Percentiles rank a stretch among this genome's conserved stretches.
Conservation (phyloP, 2,329 filamentous ascomycete species). For the Alternaria brassicae region DNA sequence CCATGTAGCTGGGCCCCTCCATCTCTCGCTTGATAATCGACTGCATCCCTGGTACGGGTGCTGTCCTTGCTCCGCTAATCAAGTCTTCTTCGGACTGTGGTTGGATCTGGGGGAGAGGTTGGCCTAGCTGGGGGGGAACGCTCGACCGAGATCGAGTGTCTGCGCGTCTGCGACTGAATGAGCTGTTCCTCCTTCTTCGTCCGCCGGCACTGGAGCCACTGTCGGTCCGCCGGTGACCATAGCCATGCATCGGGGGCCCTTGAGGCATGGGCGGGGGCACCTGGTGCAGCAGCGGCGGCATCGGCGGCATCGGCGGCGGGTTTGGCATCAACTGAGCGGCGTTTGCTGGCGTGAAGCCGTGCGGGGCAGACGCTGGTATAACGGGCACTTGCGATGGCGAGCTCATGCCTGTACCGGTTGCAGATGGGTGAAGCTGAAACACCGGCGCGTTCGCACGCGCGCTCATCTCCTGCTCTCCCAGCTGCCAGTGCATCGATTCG, state of each 20-base stretch:
- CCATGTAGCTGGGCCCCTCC: constrained; percentile 37
- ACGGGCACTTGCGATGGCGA: constrained; percentile 40
- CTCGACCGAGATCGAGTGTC: constrained; percentile 43
- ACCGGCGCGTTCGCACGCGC: constrained; percentile 87
- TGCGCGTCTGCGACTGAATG: constrained; percentile 44
- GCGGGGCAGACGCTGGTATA: constrained; percentile 34
- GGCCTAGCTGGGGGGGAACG: constrained; percentile 46
- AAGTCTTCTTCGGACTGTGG: constrained; percentile 43
- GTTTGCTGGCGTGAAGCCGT: constrained; percentile 50
- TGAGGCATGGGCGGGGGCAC: constrained; percentile 33
- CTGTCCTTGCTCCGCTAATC: constrained; percentile 46
- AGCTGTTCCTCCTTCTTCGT: constrained; percentile 41
- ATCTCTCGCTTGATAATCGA: constrained; percentile 40
- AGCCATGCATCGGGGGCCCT: constrained; percentile 35
- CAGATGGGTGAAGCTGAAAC: constrained; percentile 65
- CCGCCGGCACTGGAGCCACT: constrained; percentile 40
- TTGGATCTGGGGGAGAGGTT: constrained; percentile 43
- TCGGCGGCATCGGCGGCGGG: constrained; percentile 29
- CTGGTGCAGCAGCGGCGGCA: constrained; percentile 37
- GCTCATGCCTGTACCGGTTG: constrained; percentile 41
- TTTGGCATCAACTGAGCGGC: constrained; percentile 46
- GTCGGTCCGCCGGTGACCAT: constrained; percentile 43
- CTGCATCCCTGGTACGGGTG: constrained; percentile 40
- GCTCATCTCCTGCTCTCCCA: constrained; percentile 94
- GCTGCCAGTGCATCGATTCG: constrained; percentile 98